phyloP scores from a whole-genome alignment of 805 yeast genomes.

The Saturnispora quitensis region DNA sequence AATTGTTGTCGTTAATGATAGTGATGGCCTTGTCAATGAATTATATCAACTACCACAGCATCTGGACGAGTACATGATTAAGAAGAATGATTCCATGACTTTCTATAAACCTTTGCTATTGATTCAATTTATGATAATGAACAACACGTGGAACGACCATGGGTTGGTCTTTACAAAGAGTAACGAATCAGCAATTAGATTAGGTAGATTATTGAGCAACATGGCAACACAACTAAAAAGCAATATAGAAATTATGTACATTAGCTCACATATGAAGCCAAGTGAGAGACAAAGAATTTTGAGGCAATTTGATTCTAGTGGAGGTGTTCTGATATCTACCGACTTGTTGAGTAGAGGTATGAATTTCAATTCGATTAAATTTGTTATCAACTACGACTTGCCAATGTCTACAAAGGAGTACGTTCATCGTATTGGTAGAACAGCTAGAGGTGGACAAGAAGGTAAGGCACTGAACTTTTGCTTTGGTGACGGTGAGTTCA shows the following conservation, averaged over 20 bases:
- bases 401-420: slow-evolving; percentile 87
- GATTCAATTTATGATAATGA: slow-evolving; percentile 37
- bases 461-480: slow-evolving; percentile 72
- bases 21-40: slow-evolving; percentile 38
- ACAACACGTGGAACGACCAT: slow-evolving; percentile 26
- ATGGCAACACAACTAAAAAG: slow-evolving; percentile 23
- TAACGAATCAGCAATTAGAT: slow-evolving; percentile 80
- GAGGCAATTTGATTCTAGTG: slow-evolving; percentile 43
- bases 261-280: slow-evolving; percentile 51
- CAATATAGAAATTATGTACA: slow-evolving; percentile 30
- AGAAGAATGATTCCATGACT: slow-evolving; percentile 24
- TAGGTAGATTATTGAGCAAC: slow-evolving; percentile 49
- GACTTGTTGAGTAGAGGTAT: slow-evolving; percentile 96
- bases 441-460: slow-evolving; percentile 79
- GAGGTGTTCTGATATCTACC: slow-evolving; percentile 59
- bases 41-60: slow-evolving; percentile 52
- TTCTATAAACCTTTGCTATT: slow-evolving; percentile 67
- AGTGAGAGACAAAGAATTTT: slow-evolving; percentile 48
- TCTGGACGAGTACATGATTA: slow-evolving; percentile 30
- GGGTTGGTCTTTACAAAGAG: slow-evolving; percentile 62
- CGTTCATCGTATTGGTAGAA: slow-evolving; percentile 93
- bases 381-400: slow-evolving; percentile 82
- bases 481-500: slow-evolving; percentile 71
- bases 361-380: slow-evolving; percentile 59
- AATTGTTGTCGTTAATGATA: slow-evolving; percentile 58